Evolutionary conservation across 345 rosid genomes (phyloP).

Genomic region (Theobroma cacao): DNA sequence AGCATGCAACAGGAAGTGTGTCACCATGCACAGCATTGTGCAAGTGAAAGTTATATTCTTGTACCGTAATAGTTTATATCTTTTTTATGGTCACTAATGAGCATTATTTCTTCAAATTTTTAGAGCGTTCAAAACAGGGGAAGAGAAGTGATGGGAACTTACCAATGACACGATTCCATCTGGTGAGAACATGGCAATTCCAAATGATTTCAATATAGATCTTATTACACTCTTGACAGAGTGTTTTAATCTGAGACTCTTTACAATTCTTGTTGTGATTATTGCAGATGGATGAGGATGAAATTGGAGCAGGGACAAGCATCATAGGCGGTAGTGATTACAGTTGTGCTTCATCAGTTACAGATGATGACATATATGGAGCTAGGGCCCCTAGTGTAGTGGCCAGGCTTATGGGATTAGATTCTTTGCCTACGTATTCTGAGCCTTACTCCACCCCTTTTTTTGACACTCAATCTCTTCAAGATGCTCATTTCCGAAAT

Average conservation of each 20-base stretch:
- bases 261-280: background rate
- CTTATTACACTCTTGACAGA: background rate
- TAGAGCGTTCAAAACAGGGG: constrained; percentile 61
- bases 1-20: background rate
- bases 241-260: constrained; percentile 5
- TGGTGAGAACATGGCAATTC: constrained; percentile 29
- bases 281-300: constrained; percentile 72
- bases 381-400: constrained; percentile 83
- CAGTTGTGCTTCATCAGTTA: constrained; percentile 91
- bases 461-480: constrained; percentile 60
- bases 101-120: constrained; percentile 7
- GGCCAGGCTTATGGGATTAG: constrained; percentile 97
- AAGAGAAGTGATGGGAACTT: constrained; percentile 61
- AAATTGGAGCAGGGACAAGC: constrained; percentile 43
- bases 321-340: constrained; percentile 58
- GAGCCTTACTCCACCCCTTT: constrained; percentile 59
- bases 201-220: background rate
- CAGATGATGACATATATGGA: constrained; percentile 84
- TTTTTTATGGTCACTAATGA: constrained; percentile 5
- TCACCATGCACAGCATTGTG: background rate
- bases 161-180: constrained; percentile 52
- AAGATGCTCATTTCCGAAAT: constrained; percentile 37
- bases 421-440: constrained; percentile 65
- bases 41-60: background rate
- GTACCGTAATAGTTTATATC: background rate